Percentiles rank a stretch among this genome's conserved stretches.
Evolutionary conservation across 345 rosid species (phyloP).

Genomic region (Boechera divaricarpa): DNA sequence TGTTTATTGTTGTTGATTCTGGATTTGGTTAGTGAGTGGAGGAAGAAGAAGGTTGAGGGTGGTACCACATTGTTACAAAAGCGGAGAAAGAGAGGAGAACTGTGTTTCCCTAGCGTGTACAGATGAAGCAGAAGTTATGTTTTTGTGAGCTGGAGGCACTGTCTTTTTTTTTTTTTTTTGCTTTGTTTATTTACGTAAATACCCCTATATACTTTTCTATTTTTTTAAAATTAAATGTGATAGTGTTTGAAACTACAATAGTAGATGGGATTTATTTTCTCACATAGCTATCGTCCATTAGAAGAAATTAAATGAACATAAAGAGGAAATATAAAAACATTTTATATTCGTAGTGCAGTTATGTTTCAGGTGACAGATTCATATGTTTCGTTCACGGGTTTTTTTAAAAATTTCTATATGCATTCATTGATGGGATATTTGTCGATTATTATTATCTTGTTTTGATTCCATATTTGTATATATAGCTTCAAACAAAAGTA

Average conservation of each 20-base stretch:
- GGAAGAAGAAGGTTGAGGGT: conserved; percentile 30
- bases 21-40: conserved; percentile 34
- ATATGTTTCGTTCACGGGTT: conserved; percentile 27
- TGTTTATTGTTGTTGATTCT: background rate
- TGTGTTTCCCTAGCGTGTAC: conserved; percentile 33
- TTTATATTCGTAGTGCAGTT: conserved; percentile 23
- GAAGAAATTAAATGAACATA: conserved; percentile 21
- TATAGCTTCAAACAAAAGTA: background rate
- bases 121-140: conserved; percentile 33
- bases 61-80: conserved; percentile 39
- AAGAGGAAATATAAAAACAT: background rate
- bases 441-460: background rate
- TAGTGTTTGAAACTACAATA: background rate
- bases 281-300: background rate
- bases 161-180: conserved; percentile 7
- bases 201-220: conserved; percentile 10
- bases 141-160: conserved; percentile 47
- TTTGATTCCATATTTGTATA: conserved; percentile 1
- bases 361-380: conserved; percentile 38
- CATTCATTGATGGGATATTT: background rate
- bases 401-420: background rate
- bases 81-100: conserved; percentile 34
- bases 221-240: background rate
- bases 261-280: conserved; percentile 5
- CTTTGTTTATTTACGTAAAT: conserved; percentile 2